Evolutionary conservation across 164 flowering plant species (phyloP).

Genomic region (Vitis cinerea): DNA sequence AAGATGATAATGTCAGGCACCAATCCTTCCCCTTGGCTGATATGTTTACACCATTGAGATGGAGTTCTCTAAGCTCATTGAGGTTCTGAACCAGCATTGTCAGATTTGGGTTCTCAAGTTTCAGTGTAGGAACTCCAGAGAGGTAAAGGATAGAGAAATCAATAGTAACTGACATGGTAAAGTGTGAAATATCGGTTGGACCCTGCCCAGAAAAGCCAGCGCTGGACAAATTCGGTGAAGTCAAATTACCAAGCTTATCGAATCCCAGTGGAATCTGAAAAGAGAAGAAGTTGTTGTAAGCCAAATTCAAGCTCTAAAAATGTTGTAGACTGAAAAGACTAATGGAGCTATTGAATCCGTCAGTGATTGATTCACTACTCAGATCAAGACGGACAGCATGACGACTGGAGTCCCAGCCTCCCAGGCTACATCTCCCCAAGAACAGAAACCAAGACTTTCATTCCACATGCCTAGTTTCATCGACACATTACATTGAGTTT

Average conservation of each 20-base stretch:
- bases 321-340: conserved; percentile 18
- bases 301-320: conserved; percentile 17
- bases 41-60: too few relatives aligned
- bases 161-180: too few relatives aligned
- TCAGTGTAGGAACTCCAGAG: too few relatives aligned
- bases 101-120: too few relatives aligned
- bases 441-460: conserved; percentile 18
- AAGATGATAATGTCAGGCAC: too few relatives aligned
- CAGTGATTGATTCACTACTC: conserved; percentile 6
- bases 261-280: conserved; percentile 13
- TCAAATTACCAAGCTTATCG: not conserved
- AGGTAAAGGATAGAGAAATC: too few relatives aligned
- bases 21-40: too few relatives aligned
- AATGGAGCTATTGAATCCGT: conserved; percentile 10
- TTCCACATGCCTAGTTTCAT: conserved; percentile 32
- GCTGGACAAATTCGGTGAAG: conserved; percentile 19
- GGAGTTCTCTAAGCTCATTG: too few relatives aligned
- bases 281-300: conserved; percentile 11
- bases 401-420: conserved; percentile 1
- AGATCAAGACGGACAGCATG: conserved; percentile 20
- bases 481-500: not conserved
- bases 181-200: conserved; percentile 2
- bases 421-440: conserved; percentile 20
- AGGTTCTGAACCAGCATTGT: too few relatives aligned
- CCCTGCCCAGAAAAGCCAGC: conserved; percentile 25